Conservation (phyloP, 306 rosid species). For the Glycine latifolia region DNA sequence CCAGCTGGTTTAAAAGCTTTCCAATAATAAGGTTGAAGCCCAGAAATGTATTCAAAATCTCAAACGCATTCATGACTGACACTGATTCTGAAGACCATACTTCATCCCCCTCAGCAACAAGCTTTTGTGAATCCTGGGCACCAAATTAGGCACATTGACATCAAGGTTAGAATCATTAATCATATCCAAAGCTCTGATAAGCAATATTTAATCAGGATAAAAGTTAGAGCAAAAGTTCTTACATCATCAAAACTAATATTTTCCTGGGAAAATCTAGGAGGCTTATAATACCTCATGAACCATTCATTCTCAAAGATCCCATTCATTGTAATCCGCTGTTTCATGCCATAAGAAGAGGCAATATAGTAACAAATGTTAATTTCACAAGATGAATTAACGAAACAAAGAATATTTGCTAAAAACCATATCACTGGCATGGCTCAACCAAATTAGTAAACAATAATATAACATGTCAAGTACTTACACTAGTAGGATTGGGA, state of each 20-base stretch:
- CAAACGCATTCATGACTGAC: slow-evolving; percentile 73
- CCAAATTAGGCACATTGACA: slow-evolving; percentile 28
- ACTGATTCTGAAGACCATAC: background rate
- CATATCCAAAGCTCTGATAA: background rate
- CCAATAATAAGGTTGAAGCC: slow-evolving; percentile 66
- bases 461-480: slow-evolving; percentile 25
- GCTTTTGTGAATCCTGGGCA: slow-evolving; percentile 18
- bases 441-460: background rate
- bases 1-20: slow-evolving; percentile 57
- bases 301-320: slow-evolving; percentile 78
- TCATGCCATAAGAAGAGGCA: slow-evolving; percentile 24
- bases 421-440: background rate
- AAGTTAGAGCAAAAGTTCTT: slow-evolving; percentile 29
- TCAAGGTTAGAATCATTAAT: background rate
- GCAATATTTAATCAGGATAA: slow-evolving; percentile 1
- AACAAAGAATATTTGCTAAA: background rate
- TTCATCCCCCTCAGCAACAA: slow-evolving; percentile 46
- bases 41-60: slow-evolving; percentile 71
- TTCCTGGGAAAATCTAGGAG: slow-evolving; percentile 59
- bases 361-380: background rate
- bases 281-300: slow-evolving; percentile 79
- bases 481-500: slow-evolving; percentile 74
- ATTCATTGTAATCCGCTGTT: slow-evolving; percentile 73
- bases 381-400: background rate
- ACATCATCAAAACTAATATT: slow-evolving; percentile 39